phyloP scores from a whole-genome alignment of 2,329 filamentous ascomycete genomes.

The Alternaria brassicae region DNA sequence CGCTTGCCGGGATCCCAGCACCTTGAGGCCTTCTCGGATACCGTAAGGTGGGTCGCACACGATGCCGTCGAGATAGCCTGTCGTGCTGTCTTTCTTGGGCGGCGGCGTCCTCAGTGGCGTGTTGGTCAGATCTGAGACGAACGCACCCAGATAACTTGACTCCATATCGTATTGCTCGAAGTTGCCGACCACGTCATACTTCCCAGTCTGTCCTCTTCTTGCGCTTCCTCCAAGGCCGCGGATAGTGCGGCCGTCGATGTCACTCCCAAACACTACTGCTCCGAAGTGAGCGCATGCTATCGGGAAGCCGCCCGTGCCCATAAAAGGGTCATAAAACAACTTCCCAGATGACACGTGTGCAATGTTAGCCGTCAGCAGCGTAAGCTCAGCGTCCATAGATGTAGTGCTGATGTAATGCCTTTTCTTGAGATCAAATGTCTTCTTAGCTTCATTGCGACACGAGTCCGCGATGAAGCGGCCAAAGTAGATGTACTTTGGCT shows the following conservation, averaged over 20 bases:
- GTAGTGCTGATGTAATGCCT: slow-evolving; percentile 93
- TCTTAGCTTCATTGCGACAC: slow-evolving; percentile 68
- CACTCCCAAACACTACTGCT: slow-evolving; percentile 80
- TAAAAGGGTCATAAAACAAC: slow-evolving; percentile 93
- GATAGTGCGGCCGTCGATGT: slow-evolving; percentile 91
- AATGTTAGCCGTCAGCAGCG: slow-evolving; percentile 90
- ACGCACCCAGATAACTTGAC: slow-evolving; percentile 73
- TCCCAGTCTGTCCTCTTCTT: slow-evolving; percentile 49
- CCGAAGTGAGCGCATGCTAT: slow-evolving; percentile 91
- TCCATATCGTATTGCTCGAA: slow-evolving; percentile 82
- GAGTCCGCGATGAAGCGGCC: slow-evolving; percentile 74
- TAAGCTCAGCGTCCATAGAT: slow-evolving; percentile 95
- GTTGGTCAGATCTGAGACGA: slow-evolving; percentile 88
- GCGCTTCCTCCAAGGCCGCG: slow-evolving; percentile 67
- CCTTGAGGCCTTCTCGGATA: slow-evolving; percentile 87
- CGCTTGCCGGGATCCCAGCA: slow-evolving; percentile 76
- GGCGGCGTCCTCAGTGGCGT: slow-evolving; percentile 66
- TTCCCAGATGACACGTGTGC: slow-evolving; percentile 82
- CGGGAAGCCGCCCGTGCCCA: slow-evolving; percentile 92
- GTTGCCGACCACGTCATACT: slow-evolving; percentile 69
- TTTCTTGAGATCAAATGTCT: slow-evolving; percentile 89
- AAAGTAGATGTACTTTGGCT: slow-evolving; percentile 69
- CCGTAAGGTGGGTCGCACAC: slow-evolving; percentile 97
- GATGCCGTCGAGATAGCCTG: slow-evolving; percentile 80
- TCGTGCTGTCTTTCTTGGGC: slow-evolving; percentile 15